Evolutionary conservation across 2,329 filamentous ascomycete species (phyloP), one percentile per base, ranked within the genome.

Genomic region (Penicillium paneum): DNA sequence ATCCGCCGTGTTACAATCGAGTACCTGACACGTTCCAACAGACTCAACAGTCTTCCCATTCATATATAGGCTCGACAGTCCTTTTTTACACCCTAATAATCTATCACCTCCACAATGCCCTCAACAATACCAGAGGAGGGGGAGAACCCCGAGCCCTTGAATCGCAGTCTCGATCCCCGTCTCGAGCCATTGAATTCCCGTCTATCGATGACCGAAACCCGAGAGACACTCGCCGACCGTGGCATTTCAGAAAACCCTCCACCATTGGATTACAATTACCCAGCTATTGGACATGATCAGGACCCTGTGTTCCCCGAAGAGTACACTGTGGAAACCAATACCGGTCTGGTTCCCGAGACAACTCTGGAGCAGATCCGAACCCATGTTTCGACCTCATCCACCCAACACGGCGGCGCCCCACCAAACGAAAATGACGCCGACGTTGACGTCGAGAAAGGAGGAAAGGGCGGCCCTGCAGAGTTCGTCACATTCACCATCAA

Each of bases 401-500:
- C 54, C 2, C 45, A 53, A 11, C 21, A 24, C 21, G 19, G 19
- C 6, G 29, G 10, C 24, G 50, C 49, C 43, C 31, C 45, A 13
- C 39, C 43, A 29, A 43, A 53, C 28, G 49, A 56, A 8, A 43
- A 53, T 26, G 49, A 56, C 10, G 36, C 44, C 1, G 45, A 59
- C 15, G 28, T 34, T 6, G 67, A 70, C 42, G n/a, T 64, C 3
- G 69, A 71, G 52, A 70, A 71, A 36, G 60, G 55, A 19, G 45
- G 55, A 8, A 53, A 58, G 12, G 58, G 63, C 0, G 58, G 63
- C 0, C n/a, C 54, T 1, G 48, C 46, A 1, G 61, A 67, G 24
- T 69, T 65, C 15, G 84, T 88, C 19, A 87, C 85, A 0, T 95
- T 91, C 64, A 81, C 78, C 2, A 79, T 84, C 2, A 74, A 83